Evolutionary conservation across 306 rosid species (phyloP).

Genomic region (Vigna radiata): DNA sequence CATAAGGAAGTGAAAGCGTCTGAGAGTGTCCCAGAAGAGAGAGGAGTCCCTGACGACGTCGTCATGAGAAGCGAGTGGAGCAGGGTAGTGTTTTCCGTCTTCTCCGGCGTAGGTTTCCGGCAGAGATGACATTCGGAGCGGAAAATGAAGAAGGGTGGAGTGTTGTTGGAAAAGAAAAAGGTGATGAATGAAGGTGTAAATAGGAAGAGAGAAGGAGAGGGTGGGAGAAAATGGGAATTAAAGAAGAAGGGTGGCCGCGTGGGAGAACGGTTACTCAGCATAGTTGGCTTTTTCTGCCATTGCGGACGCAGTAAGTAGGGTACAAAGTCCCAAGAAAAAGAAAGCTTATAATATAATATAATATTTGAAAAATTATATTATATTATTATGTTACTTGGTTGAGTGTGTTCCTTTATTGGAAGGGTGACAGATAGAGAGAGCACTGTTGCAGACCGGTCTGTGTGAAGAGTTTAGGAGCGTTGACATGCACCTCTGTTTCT

Average conservation of each 20-base stretch:
- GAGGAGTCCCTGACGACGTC: constrained; percentile 55
- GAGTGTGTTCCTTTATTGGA: not conserved
- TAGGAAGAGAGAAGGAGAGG: constrained; percentile 48
- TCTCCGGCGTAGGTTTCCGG: constrained; percentile 28
- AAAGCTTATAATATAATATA: too few relatives aligned
- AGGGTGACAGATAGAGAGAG: not conserved
- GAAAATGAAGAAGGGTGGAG: not conserved
- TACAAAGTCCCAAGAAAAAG: constrained; percentile 36
- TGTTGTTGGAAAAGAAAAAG: not conserved
- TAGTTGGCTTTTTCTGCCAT: constrained; percentile 60
- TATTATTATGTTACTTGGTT: not conserved
- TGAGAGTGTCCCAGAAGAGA: constrained; percentile 87
- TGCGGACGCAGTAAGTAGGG: constrained; percentile 39
- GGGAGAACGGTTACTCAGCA: constrained; percentile 73
- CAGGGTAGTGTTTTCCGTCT: constrained; percentile 67
- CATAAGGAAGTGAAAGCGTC: constrained; percentile 83
- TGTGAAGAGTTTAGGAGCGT: constrained; percentile 52
- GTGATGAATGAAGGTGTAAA: not conserved
- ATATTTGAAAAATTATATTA: too few relatives aligned
- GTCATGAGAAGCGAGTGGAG: constrained; percentile 73
- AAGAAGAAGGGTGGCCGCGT: constrained; percentile 71
- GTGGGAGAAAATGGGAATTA: constrained; percentile 40
- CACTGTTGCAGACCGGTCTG: not conserved
- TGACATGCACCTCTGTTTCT: constrained; percentile 69
- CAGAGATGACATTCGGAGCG: constrained; percentile 50